Conservation (phyloP, 1,284 basidiomycete genomes). For the Thecaphora frezii region DNA sequence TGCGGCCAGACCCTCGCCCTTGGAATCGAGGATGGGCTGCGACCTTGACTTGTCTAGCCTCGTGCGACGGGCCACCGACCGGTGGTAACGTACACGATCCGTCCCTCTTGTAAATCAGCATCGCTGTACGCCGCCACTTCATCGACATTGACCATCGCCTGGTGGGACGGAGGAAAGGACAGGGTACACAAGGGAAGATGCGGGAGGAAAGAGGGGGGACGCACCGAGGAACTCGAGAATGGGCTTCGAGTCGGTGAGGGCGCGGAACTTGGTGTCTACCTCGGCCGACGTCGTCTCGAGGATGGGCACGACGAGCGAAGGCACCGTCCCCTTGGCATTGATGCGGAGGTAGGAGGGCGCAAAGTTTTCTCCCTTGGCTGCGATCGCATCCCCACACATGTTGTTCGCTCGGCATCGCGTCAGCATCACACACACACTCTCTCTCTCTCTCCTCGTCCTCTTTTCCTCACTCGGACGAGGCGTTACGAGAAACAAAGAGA, state of each 20-base stretch:
- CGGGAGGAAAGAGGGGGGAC: constrained; percentile 45
- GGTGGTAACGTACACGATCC: too few relatives aligned
- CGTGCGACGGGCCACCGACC: too few relatives aligned
- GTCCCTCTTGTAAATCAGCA: too few relatives aligned
- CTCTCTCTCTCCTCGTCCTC: too few relatives aligned
- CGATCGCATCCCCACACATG: not conserved
- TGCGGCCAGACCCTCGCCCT: constrained; percentile 70
- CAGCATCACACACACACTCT: too few relatives aligned
- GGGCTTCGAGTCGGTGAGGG: constrained; percentile 75
- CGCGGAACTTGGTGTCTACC: constrained; percentile 77
- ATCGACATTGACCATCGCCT: too few relatives aligned
- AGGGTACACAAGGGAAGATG: not conserved
- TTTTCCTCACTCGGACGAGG: too few relatives aligned
- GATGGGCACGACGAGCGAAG: constrained; percentile 78
- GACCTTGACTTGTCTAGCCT: constrained; percentile 23
- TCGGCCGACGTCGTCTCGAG: constrained; percentile 72
- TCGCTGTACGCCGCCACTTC: too few relatives aligned
- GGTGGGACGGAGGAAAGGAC: too few relatives aligned
- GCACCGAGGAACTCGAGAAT: constrained; percentile 81
- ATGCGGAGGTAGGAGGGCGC: constrained; percentile 70
- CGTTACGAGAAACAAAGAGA: too few relatives aligned
- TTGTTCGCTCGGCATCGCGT: too few relatives aligned
- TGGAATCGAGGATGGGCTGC: constrained; percentile 65
- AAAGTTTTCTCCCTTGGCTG: constrained; percentile 65
- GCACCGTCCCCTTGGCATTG: constrained; percentile 81